phyloP scores from a whole-genome alignment of 1,139 yeast species.

The Ashbya aceris region DNA sequence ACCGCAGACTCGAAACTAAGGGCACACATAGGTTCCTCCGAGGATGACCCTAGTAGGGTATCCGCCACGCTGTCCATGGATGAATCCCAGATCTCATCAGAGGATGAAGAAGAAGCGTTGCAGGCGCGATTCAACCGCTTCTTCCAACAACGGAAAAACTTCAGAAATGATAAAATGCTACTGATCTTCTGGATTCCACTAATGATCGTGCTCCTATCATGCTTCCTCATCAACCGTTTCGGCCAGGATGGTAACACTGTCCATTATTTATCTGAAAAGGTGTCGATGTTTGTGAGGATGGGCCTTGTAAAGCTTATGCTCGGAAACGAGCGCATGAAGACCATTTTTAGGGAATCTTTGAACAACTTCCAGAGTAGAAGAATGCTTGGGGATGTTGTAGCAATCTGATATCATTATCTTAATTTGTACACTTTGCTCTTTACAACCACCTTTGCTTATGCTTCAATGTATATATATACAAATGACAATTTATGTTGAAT shows the following conservation, averaged over 20 bases:
- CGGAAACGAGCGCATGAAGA: constrained; percentile 60
- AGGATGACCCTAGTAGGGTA: constrained; percentile 10
- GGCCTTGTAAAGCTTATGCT: constrained; percentile 53
- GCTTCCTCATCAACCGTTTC: constrained; percentile 44
- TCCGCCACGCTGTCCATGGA: constrained; percentile 14
- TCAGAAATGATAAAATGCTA: constrained; percentile 77
- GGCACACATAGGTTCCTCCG: constrained; percentile 33
- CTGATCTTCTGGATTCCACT: constrained; percentile 83
- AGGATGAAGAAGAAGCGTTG: constrained; percentile 39
- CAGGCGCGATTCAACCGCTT: constrained; percentile 47
- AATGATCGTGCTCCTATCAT: constrained; percentile 43
- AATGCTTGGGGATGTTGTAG: constrained; percentile 4
- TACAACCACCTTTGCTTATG: background rate
- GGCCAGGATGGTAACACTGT: constrained; percentile 35
- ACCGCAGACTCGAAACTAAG: constrained; percentile 17
- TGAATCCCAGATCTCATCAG: constrained; percentile 23
- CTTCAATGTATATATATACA: too few species aligned
- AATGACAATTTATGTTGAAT: background rate
- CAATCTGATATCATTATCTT: background rate
- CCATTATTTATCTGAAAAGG: constrained; percentile 23
- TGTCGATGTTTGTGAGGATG: constrained; percentile 43
- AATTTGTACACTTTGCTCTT: background rate
- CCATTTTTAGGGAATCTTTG: constrained; percentile 37
- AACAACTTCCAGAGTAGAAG: constrained; percentile 20
- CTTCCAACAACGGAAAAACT: constrained; percentile 53